phyloP scores from a whole-genome alignment of 768 basidiomycete species.

The Mycena belliarum region DNA sequence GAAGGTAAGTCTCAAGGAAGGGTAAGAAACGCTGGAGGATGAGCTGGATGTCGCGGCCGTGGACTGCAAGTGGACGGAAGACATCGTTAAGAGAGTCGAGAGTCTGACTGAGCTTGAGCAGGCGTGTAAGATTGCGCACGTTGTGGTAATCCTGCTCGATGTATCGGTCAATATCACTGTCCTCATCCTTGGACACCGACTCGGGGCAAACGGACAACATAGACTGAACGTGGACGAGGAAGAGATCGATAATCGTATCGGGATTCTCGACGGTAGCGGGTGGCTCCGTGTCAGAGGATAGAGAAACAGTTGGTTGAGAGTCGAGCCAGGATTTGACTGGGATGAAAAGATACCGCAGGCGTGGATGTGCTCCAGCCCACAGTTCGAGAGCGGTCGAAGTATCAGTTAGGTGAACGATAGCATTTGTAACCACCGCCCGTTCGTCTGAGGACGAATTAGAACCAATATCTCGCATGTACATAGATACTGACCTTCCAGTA shows the following conservation, averaged over 20 bases:
- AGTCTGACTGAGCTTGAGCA: slow-evolving; percentile 50
- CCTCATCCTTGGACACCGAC: slow-evolving; percentile 23
- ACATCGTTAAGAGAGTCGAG: slow-evolving; percentile 40
- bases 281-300: slow-evolving; percentile 7
- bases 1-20: slow-evolving; percentile 69
- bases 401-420: slow-evolving; percentile 5
- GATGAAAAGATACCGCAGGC: slow-evolving; percentile 32
- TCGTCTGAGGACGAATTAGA: slow-evolving; percentile 11
- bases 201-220: slow-evolving; percentile 46
- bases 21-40: slow-evolving; percentile 58
- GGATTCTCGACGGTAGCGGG: slow-evolving; percentile 20
- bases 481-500: slow-evolving; percentile 9
- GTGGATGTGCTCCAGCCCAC: slow-evolving; percentile 32
- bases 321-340: slow-evolving; percentile 36
- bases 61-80: slow-evolving; percentile 39
- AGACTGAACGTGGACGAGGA: slow-evolving; percentile 68
- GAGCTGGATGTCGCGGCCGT: slow-evolving; percentile 31
- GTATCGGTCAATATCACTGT: slow-evolving; percentile 46
- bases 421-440: slow-evolving; percentile 3
- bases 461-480: not conserved
- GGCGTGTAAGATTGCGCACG: slow-evolving; percentile 46
- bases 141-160: slow-evolving; percentile 48
- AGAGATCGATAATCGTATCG: slow-evolving; percentile 54
- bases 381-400: slow-evolving; percentile 13
- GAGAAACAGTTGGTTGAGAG: not conserved